Conservation (phyloP, 306 rosid species). For the Prunus kanzakura region DNA sequence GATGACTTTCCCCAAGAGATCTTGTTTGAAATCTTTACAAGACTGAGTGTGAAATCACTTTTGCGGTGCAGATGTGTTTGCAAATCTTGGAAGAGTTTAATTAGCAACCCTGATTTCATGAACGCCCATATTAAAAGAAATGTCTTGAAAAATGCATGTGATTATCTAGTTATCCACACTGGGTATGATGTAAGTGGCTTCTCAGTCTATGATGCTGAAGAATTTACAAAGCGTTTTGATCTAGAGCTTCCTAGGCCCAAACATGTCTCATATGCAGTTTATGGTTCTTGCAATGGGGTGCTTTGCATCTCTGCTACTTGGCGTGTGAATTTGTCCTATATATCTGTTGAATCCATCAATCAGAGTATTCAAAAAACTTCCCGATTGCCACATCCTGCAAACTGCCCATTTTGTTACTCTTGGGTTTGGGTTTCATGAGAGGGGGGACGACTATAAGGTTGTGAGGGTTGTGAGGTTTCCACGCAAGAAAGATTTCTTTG, state of each 20-base stretch:
- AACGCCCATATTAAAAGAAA: not conserved
- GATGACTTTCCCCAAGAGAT: not conserved
- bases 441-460: not conserved
- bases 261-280: not conserved
- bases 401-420: not conserved
- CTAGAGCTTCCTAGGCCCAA: not conserved
- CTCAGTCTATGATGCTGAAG: not conserved
- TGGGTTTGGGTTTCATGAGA: not conserved
- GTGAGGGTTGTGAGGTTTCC: not conserved
- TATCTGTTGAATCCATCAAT: no score
- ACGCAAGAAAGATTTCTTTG: not conserved
- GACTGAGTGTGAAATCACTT: not conserved
- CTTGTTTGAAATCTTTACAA: not conserved
- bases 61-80: not conserved
- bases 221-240: not conserved
- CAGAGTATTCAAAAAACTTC: no score
- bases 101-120: not conserved
- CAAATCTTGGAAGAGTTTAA: not conserved
- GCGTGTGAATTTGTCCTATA: not conserved
- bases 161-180: not conserved
- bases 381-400: not conserved
- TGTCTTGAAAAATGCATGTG: not conserved
- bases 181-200: not conserved
- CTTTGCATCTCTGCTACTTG: not conserved
- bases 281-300: conserved; percentile 2